Base-by-base conservation (phyloP, 2,329 filamentous ascomycete genomes). In the Monilinia fructigena region DNA sequence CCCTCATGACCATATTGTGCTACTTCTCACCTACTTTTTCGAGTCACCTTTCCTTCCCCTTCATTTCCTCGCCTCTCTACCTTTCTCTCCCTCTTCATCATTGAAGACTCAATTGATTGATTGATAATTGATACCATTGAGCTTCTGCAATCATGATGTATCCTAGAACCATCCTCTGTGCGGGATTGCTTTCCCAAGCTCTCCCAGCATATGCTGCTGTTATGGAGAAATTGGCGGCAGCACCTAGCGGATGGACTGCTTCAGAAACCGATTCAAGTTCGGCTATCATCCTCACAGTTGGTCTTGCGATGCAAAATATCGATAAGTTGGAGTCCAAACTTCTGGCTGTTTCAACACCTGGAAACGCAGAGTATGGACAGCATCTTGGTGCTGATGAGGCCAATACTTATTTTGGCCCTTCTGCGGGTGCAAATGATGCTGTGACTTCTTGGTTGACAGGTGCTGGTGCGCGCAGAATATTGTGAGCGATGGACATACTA, bases 401-500 rank as follows among this genome's bases (percentile, higher is more conserved):
- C 20, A 78, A 83, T 55, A 78, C 82, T 62, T 77, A 86, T n/a
- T 77, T 86, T 58, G 79, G 79, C 66, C 85, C 85, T 3, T 76
- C 79, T 2, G 77, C 82, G 1, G 79, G 85, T 69, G 82, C 83
- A 0, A 73, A 80, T 23, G 72, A 80, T 23, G 78, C 82, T 23
- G 82, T 87, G 20, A 80, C 82, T 63, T 80, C 82, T 52, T 87
- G 84, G 84, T 79, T 87, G 12, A 75, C 75, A 42, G 80, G 82
- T 69, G 80, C 83, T 72, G 84, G 80, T 54, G 79, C 86, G 79
- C 86, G 20, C 74, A 76, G 12, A 72, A 77, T 28, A 67, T 80
- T 10, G 71, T 72, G 50, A 82, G 82, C 74, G 82, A 79, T 71
- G 82, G 82, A 69, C 83, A 86, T 70, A 86, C 82, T 80, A 80